These are phyloP conservation scores for Platanus orientalis DNA, from an alignment of 164 flowering plant species.

Conservation along the genomic window DNA sequence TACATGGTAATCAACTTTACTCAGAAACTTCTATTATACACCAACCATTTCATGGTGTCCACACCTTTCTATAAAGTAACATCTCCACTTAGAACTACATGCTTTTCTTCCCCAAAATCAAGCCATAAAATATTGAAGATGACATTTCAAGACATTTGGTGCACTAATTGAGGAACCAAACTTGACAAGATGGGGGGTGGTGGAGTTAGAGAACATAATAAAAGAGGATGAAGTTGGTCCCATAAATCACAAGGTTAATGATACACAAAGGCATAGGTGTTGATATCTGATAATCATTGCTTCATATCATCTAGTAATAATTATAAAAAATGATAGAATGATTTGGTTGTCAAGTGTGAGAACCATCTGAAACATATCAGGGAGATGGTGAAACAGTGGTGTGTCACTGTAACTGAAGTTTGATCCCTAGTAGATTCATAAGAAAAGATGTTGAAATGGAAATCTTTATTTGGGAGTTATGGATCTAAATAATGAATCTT, in stretches of 20 bases:
- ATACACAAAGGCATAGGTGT: not conserved
- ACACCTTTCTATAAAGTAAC: slow-evolving; percentile 35
- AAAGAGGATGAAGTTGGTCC: not conserved
- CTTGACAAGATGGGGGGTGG: not conserved
- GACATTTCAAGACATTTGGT: slow-evolving; percentile 1
- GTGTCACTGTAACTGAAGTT: not conserved
- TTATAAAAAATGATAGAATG: not conserved
- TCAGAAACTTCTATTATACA: slow-evolving; percentile 37
- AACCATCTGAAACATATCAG: not conserved
- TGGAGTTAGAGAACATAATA: not conserved
- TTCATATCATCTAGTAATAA: too few species aligned
- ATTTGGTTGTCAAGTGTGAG: not conserved
- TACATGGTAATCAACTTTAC: slow-evolving; percentile 31
- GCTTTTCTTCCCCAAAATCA: slow-evolving; percentile 4
- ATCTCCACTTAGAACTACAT: slow-evolving; percentile 20
- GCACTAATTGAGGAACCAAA: slow-evolving; percentile 7
- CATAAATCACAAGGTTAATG: not conserved
- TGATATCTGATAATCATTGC: not conserved
- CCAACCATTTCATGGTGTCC: slow-evolving; percentile 30
- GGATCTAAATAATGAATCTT: too few species aligned
- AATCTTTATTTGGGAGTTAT: too few species aligned
- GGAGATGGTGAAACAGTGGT: not conserved
- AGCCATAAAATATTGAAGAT: too few species aligned
- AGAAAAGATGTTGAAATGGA: not conserved
- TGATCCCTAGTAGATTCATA: not conserved